Conservation (phyloP, 441 rosid species). For the Brassica balearica region DNA sequence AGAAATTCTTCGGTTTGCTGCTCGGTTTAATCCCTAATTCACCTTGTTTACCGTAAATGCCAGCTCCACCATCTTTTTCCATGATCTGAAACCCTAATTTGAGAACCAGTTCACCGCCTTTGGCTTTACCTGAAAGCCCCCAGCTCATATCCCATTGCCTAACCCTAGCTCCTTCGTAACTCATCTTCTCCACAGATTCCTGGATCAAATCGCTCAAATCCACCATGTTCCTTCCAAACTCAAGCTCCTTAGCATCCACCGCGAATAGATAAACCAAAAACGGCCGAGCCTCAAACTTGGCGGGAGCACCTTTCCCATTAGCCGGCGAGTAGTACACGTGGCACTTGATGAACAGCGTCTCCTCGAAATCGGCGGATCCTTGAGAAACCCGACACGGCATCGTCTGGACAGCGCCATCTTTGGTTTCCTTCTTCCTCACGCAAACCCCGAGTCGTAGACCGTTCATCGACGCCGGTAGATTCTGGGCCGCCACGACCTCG, state of each 20-base stretch:
- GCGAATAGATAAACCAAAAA: slow-evolving; percentile 74
- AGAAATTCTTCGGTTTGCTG: slow-evolving; percentile 46
- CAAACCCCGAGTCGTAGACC: slow-evolving; percentile 90
- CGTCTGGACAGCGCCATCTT: slow-evolving; percentile 83
- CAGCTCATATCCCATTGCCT: slow-evolving; percentile 91
- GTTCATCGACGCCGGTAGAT: slow-evolving; percentile 88
- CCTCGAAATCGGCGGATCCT: slow-evolving; percentile 92
- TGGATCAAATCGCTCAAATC: slow-evolving; percentile 74
- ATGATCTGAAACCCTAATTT: slow-evolving; percentile 88
- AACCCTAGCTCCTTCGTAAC: slow-evolving; percentile 70
- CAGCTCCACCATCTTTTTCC: slow-evolving; percentile 95
- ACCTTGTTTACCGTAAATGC: slow-evolving; percentile 65
- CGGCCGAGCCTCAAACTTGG: slow-evolving; percentile 82
- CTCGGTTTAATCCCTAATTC: slow-evolving; percentile 55
- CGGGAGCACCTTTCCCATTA: slow-evolving; percentile 53
- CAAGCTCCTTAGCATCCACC: slow-evolving; percentile 82
- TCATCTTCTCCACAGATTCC: slow-evolving; percentile 82
- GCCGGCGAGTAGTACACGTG: slow-evolving; percentile 72
- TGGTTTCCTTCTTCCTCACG: slow-evolving; percentile 81
- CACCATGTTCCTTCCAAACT: slow-evolving; percentile 72
- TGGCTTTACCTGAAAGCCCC: slow-evolving; percentile 86
- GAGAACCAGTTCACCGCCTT: slow-evolving; percentile 82
- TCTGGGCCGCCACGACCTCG: slow-evolving; percentile 83
- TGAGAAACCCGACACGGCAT: slow-evolving; percentile 92
- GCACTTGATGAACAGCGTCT: slow-evolving; percentile 80